phyloP scores from a whole-genome alignment of 2,329 filamentous ascomycete genomes.

The Thielaviopsis euricoi region DNA sequence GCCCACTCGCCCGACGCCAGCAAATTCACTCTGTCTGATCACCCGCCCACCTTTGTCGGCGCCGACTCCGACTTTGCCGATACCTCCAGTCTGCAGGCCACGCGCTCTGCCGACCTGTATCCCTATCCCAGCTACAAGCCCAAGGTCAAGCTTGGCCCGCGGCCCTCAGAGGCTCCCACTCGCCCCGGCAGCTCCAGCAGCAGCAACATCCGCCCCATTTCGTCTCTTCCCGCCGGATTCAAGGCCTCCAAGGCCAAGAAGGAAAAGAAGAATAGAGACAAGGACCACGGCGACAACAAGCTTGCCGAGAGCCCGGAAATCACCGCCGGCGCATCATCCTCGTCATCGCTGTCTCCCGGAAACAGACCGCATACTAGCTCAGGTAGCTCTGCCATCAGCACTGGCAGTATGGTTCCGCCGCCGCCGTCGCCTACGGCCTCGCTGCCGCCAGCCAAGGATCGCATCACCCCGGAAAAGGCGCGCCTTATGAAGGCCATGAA shows the following conservation, averaged over 20 bases:
- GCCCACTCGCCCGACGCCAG: slow-evolving; percentile 33
- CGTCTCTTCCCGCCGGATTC: slow-evolving; percentile 65
- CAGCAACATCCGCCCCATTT: slow-evolving; percentile 52
- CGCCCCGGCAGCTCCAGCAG: slow-evolving; percentile 43
- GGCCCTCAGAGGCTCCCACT: slow-evolving; percentile 54
- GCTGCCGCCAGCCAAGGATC: slow-evolving; percentile 22
- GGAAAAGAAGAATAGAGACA: slow-evolving; percentile 12
- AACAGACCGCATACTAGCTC: slow-evolving; percentile 20
- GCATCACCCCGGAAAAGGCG: slow-evolving; percentile 75
- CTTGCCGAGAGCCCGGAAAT: slow-evolving; percentile 20
- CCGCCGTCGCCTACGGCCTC: slow-evolving; percentile 10
- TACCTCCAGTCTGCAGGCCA: slow-evolving; percentile 35
- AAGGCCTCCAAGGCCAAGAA: slow-evolving; percentile 32
- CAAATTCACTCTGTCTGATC: slow-evolving; percentile 31
- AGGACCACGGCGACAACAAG: slow-evolving; percentile 16
- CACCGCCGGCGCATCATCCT: slow-evolving; percentile 21
- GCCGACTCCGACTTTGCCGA: slow-evolving; percentile 19
- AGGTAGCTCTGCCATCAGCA: slow-evolving; percentile 11
- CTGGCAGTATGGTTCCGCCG: slow-evolving; percentile 7
- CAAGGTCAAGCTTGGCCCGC: slow-evolving; percentile 78
- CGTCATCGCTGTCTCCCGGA: slow-evolving; percentile 16
- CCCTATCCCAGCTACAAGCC: slow-evolving; percentile 44
- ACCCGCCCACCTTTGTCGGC: slow-evolving; percentile 36
- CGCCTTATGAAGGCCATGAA: slow-evolving; percentile 90
- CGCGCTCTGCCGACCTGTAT: slow-evolving; percentile 31